A percentile compares a stretch with the other conserved stretches of the same genome.
These are phyloP conservation scores for Ceraceosorus guamensis DNA, from an alignment of 1,284 basidiomycete species.

Conservation along the genomic window DNA sequence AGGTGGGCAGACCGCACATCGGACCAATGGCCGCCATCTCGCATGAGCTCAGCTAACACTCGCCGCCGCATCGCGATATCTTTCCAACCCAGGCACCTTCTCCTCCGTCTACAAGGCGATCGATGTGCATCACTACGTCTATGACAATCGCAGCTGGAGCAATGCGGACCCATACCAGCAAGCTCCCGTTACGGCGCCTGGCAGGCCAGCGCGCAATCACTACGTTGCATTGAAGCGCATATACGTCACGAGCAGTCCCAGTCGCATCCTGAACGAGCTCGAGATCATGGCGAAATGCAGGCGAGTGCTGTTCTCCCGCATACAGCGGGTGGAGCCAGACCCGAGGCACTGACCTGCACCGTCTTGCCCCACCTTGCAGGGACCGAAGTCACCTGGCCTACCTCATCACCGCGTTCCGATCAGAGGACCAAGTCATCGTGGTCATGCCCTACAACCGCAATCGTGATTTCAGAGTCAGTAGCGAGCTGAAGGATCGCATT, in stretches of 20 bases:
- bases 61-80: not conserved
- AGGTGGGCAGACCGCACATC: constrained; percentile 46
- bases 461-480: constrained; percentile 79
- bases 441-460: constrained; percentile 91
- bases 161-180: constrained; percentile 1
- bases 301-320: constrained; percentile 16
- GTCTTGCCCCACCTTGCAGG: not conserved
- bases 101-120: constrained; percentile 97
- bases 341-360: not conserved
- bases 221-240: constrained; percentile 95
- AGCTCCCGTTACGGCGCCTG: constrained; percentile 9
- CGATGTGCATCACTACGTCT: constrained; percentile 68
- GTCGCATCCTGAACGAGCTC: constrained; percentile 88
- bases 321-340: not conserved
- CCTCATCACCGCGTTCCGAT: constrained; percentile 85
- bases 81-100: constrained; percentile 67
- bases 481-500: not conserved
- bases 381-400: constrained; percentile 52
- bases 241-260: constrained; percentile 88
- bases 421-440: constrained; percentile 85
- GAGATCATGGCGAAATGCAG: constrained; percentile 73
- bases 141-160: constrained; percentile 72
- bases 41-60: not conserved
- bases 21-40: not conserved
- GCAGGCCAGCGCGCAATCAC: constrained; percentile 47